These are phyloP conservation scores for Pulveroboletus sp. DNA, from an alignment of 768 basidiomycete genomes.

Conservation along the genomic window DNA sequence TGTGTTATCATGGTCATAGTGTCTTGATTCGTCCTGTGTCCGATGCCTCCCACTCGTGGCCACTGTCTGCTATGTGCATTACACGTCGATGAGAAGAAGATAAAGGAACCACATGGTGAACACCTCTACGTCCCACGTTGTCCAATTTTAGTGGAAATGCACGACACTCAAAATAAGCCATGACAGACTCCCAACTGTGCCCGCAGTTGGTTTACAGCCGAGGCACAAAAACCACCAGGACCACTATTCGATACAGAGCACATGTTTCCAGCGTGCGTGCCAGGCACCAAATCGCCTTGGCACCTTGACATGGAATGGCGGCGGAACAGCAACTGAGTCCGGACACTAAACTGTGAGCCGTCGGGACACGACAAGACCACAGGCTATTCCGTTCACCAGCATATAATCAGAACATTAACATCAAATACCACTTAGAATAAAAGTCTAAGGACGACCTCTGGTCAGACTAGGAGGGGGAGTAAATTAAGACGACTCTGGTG, in stretches of 20 bases:
- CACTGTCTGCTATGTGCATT: neutral
- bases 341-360: neutral
- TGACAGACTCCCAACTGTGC: neutral
- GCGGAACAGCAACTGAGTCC: too few species aligned
- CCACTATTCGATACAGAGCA: too few species aligned
- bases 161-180: neutral
- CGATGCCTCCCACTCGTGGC: neutral
- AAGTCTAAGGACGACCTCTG: neutral
- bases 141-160: neutral
- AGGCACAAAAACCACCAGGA: too few species aligned
- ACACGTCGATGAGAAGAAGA: neutral
- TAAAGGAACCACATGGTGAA: neutral
- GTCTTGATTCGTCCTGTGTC: neutral
- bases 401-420: too few species aligned
- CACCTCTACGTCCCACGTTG: neutral
- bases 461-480: neutral
- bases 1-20: too few species aligned
- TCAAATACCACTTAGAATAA: neutral
- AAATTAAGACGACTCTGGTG: slow-evolving; percentile 26
- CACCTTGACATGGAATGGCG: too few species aligned
- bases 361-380: neutral
- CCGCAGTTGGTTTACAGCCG: too few species aligned
- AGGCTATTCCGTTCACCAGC: too few species aligned
- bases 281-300: too few species aligned
- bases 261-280: too few species aligned